Percentiles rank a stretch among this genome's conserved stretches.
These are phyloP conservation scores for Tilletia setariae DNA, from an alignment of 1,284 basidiomycete genomes.

Conservation along the genomic window DNA sequence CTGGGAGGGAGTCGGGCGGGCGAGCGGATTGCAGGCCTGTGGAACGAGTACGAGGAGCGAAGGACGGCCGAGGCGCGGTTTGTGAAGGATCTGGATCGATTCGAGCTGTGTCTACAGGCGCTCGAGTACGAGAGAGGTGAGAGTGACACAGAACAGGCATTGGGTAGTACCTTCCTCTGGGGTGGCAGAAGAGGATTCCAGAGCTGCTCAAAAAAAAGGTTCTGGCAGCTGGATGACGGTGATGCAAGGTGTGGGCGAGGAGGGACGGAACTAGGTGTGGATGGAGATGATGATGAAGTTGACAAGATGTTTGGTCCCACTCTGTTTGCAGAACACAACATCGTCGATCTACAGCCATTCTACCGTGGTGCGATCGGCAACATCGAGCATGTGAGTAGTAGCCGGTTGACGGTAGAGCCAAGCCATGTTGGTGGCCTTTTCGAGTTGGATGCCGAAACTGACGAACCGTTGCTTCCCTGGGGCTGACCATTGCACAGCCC, in stretches of 20 bases:
- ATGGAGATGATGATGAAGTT: background rate
- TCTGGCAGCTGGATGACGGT: too few species aligned
- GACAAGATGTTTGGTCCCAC: background rate
- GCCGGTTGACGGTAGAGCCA: background rate
- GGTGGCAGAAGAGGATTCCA: too few species aligned
- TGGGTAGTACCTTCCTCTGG: too few species aligned
- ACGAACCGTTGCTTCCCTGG: too few species aligned
- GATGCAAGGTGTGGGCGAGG: too few species aligned
- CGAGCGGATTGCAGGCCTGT: slow-evolving; percentile 72
- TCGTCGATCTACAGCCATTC: slow-evolving; percentile 49
- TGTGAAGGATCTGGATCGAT: slow-evolving; percentile 91
- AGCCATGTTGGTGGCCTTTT: too few species aligned
- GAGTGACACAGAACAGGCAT: background rate
- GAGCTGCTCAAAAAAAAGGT: too few species aligned
- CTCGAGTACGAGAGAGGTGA: slow-evolving; percentile 57
- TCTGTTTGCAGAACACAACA: slow-evolving; percentile 23
- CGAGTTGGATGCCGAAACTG: too few species aligned
- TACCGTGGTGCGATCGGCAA: slow-evolving; percentile 34
- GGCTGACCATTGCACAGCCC: slow-evolving; percentile 19
- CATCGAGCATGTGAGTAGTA: slow-evolving; percentile 25
- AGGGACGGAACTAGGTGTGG: background rate
- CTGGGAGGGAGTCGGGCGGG: slow-evolving; percentile 76
- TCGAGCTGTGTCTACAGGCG: slow-evolving; percentile 78
- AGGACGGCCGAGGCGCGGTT: slow-evolving; percentile 77
- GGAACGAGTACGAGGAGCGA: slow-evolving; percentile 90